phyloP scores from a whole-genome alignment of 768 basidiomycete genomes.

The Crassisporium funariophilum region DNA sequence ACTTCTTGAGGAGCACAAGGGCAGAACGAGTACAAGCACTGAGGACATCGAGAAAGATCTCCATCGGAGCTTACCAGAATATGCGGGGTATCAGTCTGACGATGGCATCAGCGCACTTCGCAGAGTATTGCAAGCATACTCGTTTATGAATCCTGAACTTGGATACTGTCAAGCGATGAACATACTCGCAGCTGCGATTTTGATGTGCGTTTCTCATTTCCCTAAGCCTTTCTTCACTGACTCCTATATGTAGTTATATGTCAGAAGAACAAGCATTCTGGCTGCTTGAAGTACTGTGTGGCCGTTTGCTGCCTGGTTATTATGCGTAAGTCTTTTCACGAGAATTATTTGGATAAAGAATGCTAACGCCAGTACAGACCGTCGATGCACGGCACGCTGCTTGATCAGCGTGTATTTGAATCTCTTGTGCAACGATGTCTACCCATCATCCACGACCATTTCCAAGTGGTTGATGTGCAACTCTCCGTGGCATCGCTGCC shows the following conservation, averaged over 20 bases:
- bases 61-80: conserved; percentile 94
- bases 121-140: conserved; percentile 92
- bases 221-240: not conserved
- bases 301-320: conserved; percentile 94
- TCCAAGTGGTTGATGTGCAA: conserved; percentile 89
- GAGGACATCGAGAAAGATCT: conserved; percentile 99
- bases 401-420: conserved; percentile 99
- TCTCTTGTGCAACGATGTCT: conserved; percentile 86
- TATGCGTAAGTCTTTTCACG: conserved; percentile 74
- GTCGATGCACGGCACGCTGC: conserved; percentile 97
- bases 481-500: conserved; percentile 95
- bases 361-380: conserved; percentile 53
- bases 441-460: conserved; percentile 94
- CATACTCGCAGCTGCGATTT: conserved; percentile 92
- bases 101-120: conserved; percentile 85
- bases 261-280: conserved; percentile 99
- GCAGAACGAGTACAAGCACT: conserved; percentile 82
- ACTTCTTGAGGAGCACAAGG: conserved; percentile 75
- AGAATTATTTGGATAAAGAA: not conserved
- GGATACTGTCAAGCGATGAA: conserved; percentile 99
- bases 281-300: conserved; percentile 93
- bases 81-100: conserved; percentile 91
- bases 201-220: conserved; percentile 60
- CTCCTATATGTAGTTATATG: conserved; percentile 74
- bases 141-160: conserved; percentile 90